Evolutionary conservation across 1,139 yeast species (phyloP).

Genomic region (Hansenula sp.): DNA sequence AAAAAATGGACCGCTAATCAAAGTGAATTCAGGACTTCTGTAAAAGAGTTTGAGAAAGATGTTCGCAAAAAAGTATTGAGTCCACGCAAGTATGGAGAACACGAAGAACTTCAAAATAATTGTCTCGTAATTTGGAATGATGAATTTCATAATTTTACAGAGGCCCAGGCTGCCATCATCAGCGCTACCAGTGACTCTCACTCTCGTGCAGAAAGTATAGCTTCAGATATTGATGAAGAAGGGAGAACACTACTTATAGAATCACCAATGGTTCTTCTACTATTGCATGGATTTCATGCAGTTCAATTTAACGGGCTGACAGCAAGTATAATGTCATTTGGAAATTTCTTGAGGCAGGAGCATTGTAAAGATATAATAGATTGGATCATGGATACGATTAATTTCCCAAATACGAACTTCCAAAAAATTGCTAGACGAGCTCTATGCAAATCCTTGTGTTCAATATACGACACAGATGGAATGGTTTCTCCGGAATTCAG

Average conservation of each 20-base stretch:
- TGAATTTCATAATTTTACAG: conserved; percentile 56
- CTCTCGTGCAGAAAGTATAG: conserved; percentile 6
- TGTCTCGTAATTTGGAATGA: conserved; percentile 66
- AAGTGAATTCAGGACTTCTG: no score
- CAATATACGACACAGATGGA: conserved; percentile 6
- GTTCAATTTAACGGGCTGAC: conserved; percentile 49
- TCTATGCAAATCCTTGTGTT: conserved; percentile 23
- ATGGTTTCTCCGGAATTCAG: background rate
- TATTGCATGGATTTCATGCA: conserved; percentile 27
- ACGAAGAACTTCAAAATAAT: conserved; percentile 23
- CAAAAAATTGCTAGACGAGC: conserved; percentile 30
- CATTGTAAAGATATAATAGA: conserved; percentile 37
- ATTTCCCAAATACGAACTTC: conserved; percentile 29
- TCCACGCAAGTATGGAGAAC: conserved; percentile 13
- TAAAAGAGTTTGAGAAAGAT: conserved; percentile 8
- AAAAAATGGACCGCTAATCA: no score
- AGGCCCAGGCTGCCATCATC: conserved; percentile 22
- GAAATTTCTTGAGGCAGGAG: conserved; percentile 46
- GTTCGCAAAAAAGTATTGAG: conserved; percentile 3
- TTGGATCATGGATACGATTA: conserved; percentile 47
- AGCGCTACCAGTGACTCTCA: conserved; percentile 31
- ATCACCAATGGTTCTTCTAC: conserved; percentile 13
- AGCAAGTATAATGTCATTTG: conserved; percentile 46
- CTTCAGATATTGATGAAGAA: conserved; percentile 29
- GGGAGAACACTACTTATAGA: conserved; percentile 32